A percentile compares a stretch with the other conserved stretches of the same genome.
Conservation (phyloP, 2,329 filamentous ascomycete species). For the Incumbomyces lentus region DNA sequence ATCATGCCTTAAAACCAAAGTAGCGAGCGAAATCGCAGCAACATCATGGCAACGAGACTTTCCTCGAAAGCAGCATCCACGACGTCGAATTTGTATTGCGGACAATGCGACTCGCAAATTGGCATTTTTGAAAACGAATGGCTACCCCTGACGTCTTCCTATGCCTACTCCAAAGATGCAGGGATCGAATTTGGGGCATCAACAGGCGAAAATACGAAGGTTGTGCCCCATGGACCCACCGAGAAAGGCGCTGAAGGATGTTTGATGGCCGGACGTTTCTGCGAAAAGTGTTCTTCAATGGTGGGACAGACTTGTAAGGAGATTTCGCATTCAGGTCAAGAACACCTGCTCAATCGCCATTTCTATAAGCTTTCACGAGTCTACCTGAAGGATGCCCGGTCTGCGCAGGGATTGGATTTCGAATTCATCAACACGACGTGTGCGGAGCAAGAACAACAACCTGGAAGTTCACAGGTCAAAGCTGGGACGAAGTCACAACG, state of each 20-base stretch:
- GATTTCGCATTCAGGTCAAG: conserved; percentile 10
- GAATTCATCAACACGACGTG: conserved; percentile 9
- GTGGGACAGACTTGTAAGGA: conserved; percentile 20
- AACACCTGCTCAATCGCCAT: conserved; percentile 14
- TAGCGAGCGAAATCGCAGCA: no score
- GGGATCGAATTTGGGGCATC: conserved; percentile 16
- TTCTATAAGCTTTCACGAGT: conserved; percentile 20
- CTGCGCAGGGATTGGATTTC: conserved; percentile 10
- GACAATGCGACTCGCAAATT: conserved; percentile 17
- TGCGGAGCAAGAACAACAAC: no score
- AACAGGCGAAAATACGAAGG: conserved; percentile 13
- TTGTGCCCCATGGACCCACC: conserved; percentile 14
- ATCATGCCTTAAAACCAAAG: no score
- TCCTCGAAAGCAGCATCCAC: not conserved
- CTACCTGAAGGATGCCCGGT: conserved; percentile 14
- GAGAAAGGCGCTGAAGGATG: conserved; percentile 17
- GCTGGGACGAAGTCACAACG: no score
- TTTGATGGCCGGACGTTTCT: conserved; percentile 18
- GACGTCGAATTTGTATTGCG: conserved; percentile 17
- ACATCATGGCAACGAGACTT: no score
- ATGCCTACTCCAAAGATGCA: conserved; percentile 12
- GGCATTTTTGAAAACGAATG: conserved; percentile 21
- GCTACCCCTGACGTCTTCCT: conserved; percentile 17
- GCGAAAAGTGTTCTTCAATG: conserved; percentile 14
- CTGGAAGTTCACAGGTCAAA: no score